A percentile compares a stretch with the other conserved stretches of the same genome.
Conservation (phyloP, 1,139 yeast species). For the Debaryomyces sp. region DNA sequence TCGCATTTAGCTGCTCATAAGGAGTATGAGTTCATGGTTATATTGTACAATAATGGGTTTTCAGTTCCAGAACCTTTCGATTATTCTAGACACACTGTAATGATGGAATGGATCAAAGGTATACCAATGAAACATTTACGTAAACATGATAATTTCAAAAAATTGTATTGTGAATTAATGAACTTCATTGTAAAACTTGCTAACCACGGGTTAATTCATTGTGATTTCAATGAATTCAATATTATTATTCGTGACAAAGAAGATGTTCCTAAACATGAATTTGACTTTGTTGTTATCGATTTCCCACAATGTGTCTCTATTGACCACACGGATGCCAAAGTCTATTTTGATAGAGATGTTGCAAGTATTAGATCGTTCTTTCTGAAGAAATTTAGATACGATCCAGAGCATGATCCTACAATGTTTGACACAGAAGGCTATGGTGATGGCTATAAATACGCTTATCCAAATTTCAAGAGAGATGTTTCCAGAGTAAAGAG, state of each 20-base stretch:
- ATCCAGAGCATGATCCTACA: slow-evolving; percentile 61
- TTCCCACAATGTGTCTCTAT: slow-evolving; percentile 98
- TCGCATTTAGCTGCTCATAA: slow-evolving; percentile 89
- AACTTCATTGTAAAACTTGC: slow-evolving; percentile 80
- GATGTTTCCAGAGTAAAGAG: slow-evolving; percentile 71
- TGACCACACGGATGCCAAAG: slow-evolving; percentile 85
- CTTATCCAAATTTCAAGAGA: slow-evolving; percentile 77
- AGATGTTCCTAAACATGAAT: slow-evolving; percentile 52
- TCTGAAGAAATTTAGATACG: slow-evolving; percentile 73
- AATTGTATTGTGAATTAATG: slow-evolving; percentile 84
- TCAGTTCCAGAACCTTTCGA: slow-evolving; percentile 89
- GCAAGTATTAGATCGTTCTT: slow-evolving; percentile 86
- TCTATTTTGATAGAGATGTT: slow-evolving; percentile 88
- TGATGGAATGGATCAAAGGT: slow-evolving; percentile 91
- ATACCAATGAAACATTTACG: slow-evolving; percentile 84
- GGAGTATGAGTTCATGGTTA: slow-evolving; percentile 85
- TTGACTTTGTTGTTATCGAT: slow-evolving; percentile 86
- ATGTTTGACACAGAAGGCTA: slow-evolving; percentile 78
- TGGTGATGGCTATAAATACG: slow-evolving; percentile 77
- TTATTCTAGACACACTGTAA: slow-evolving; percentile 85
- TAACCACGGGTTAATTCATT: slow-evolving; percentile 88
- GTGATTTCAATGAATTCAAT: slow-evolving; percentile 96
- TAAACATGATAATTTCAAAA: slow-evolving; percentile 66
- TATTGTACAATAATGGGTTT: slow-evolving; percentile 74
- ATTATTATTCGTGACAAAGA: slow-evolving; percentile 76